Percentiles rank a stretch among this genome's conserved stretches.
Evolutionary conservation across 345 rosid genomes (phyloP).

Genomic region (Citropsis articulata): DNA sequence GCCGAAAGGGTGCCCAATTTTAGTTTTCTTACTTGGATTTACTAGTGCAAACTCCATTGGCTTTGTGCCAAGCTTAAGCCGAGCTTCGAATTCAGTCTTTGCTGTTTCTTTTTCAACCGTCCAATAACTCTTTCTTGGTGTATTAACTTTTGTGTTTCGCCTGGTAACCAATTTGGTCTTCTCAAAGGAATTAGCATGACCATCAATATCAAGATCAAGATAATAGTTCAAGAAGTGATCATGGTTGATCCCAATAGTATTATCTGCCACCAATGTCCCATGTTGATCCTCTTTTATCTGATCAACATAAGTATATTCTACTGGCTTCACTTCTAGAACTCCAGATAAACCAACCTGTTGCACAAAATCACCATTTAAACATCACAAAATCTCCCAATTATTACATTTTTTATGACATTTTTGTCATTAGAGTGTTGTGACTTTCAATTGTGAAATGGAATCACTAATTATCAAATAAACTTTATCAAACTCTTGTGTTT

Average conservation of each 20-base stretch:
- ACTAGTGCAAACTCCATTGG: constrained; percentile 33
- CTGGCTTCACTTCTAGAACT: constrained; percentile 40
- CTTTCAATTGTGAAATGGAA: too few relatives aligned
- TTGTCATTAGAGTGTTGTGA: too few relatives aligned
- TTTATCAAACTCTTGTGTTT: too few relatives aligned
- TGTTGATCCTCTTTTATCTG: constrained; percentile 39
- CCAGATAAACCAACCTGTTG: constrained; percentile 54
- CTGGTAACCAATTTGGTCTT: constrained; percentile 37
- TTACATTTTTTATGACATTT: background rate
- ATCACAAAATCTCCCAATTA: background rate
- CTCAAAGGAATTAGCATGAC: constrained; percentile 39
- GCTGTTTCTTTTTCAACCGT: constrained; percentile 35
- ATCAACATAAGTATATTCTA: constrained; percentile 26
- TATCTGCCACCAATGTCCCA: constrained; percentile 47
- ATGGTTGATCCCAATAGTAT: constrained; percentile 41
- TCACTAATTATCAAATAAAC: too few relatives aligned
- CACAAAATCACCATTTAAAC: constrained; percentile 1
- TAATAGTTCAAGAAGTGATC: constrained; percentile 51
- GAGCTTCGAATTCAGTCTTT: constrained; percentile 43
- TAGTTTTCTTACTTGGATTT: constrained; percentile 46
- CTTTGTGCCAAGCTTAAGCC: constrained; percentile 24
- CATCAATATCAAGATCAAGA: constrained; percentile 58
- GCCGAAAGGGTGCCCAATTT: constrained; percentile 39
- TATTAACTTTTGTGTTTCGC: constrained; percentile 2
- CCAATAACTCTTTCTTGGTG: constrained; percentile 61